These are phyloP conservation scores for Vigna reflexopilosa DNA, from an alignment of 306 rosid species.

Conservation along the genomic window DNA sequence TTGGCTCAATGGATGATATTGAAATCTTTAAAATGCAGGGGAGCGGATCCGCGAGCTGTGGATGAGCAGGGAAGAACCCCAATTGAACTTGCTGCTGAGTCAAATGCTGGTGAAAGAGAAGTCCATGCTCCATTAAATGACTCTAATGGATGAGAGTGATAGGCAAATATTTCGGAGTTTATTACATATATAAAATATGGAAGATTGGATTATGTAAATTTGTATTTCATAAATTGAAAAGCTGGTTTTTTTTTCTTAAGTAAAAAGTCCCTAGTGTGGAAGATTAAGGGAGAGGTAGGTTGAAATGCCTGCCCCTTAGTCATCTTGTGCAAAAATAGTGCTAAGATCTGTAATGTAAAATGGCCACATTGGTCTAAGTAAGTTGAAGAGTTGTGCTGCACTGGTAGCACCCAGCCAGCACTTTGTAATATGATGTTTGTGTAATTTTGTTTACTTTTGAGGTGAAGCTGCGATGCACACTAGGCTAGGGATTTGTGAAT, in stretches of 20 bases:
- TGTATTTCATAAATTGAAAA: conserved; percentile 60
- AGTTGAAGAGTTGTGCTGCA: conserved; percentile 49
- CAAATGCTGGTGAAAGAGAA: conserved; percentile 69
- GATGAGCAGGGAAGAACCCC: conserved; percentile 90
- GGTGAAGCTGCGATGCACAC: conserved; percentile 72
- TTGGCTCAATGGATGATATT: conserved; percentile 24
- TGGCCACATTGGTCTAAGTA: conserved; percentile 63
- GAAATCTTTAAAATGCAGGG: conserved; percentile 66
- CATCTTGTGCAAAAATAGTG: conserved; percentile 51
- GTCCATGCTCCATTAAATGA: conserved; percentile 67
- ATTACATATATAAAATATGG: conserved; percentile 52
- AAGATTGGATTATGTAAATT: conserved; percentile 73
- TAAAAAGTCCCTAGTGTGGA: conserved; percentile 51
- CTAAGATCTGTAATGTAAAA: conserved; percentile 61
- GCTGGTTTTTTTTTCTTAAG: conserved; percentile 52
- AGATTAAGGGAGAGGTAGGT: conserved; percentile 72
- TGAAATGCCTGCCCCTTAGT: conserved; percentile 71
- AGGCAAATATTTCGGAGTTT: conserved; percentile 43
- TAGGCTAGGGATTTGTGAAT: conserved; percentile 52
- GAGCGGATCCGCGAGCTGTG: conserved; percentile 86
- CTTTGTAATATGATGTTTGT: conserved; percentile 56
- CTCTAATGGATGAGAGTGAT: conserved; percentile 67
- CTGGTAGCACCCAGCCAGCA: conserved; percentile 49
- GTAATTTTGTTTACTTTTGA: conserved; percentile 60
- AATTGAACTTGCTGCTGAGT: conserved; percentile 70